Evolutionary conservation across 1,139 yeast species (phyloP).

Genomic region (Chernovozyma sophiae-reginae): DNA sequence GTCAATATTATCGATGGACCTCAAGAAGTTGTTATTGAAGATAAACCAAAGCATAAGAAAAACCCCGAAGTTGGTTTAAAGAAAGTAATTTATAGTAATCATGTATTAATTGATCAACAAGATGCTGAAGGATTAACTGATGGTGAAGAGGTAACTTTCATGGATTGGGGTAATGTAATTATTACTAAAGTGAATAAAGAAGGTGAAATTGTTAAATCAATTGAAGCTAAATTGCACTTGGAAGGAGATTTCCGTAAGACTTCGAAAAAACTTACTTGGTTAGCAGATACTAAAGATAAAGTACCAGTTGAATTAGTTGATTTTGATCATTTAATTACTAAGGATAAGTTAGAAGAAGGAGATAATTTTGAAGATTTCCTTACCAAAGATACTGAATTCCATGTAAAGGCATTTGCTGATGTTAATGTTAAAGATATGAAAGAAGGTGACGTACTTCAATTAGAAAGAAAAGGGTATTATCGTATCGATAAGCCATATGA

Average conservation of each 20-base stretch:
- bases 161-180: conserved; percentile 99
- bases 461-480: conserved; percentile 96
- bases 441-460: conserved; percentile 86
- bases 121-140: conserved; percentile 75
- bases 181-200: conserved; percentile 66
- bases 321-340: conserved; percentile 92
- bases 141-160: conserved; percentile 86
- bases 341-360: conserved; percentile 93
- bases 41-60: conserved; percentile 92
- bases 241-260: conserved; percentile 98
- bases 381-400: conserved; percentile 86
- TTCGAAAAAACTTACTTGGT: conserved; percentile 92
- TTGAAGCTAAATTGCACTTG: conserved; percentile 80
- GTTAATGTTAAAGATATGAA: conserved; percentile 70
- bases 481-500: conserved; percentile 66
- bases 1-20: conserved; percentile 73
- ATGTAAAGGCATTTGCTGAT: conserved; percentile 75
- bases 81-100: conserved; percentile 63
- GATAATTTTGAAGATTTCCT: conserved; percentile 92
- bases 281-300: conserved; percentile 74
- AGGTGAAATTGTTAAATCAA: conserved; percentile 51
- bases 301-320: conserved; percentile 78
- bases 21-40: conserved; percentile 54
- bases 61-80: conserved; percentile 88
- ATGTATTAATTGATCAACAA: conserved; percentile 77